Evolutionary conservation across 345 rosid species (phyloP).

Genomic region (Aquilaria yunnanensis): DNA sequence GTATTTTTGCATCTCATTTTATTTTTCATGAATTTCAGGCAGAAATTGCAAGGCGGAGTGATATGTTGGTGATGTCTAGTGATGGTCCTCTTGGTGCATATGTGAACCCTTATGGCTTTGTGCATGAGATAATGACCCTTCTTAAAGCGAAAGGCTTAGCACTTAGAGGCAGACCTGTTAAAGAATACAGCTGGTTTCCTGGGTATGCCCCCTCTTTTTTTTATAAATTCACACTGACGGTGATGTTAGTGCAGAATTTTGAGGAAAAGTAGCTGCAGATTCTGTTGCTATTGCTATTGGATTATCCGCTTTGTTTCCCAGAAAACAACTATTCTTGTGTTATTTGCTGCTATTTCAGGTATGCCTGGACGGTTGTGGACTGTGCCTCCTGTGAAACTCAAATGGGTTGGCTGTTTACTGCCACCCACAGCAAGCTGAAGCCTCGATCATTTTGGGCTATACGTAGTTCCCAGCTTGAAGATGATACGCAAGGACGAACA

Average conservation of each 20-base stretch:
- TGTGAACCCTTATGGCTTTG: conserved; percentile 68
- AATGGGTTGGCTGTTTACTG: conserved; percentile 90
- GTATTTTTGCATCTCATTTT: neutral
- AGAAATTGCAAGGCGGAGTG: conserved; percentile 78
- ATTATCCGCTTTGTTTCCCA: too few relatives aligned
- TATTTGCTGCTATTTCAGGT: conserved; percentile 36
- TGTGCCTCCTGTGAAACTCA: conserved; percentile 51
- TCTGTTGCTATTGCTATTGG: too few relatives aligned
- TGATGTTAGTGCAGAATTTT: neutral
- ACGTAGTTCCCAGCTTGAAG: conserved; percentile 69
- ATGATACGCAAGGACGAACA: conserved; percentile 18
- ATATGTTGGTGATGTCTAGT: conserved; percentile 94
- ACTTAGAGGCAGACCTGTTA: conserved; percentile 31
- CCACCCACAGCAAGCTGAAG: conserved; percentile 57
- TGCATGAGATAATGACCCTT: conserved; percentile 82
- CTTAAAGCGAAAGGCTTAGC: conserved; percentile 63
- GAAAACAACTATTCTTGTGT: neutral
- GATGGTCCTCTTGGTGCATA: conserved; percentile 99
- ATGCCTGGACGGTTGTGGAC: conserved; percentile 72
- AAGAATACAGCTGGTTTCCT: conserved; percentile 96
- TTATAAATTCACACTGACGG: neutral
- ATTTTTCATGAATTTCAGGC: conserved; percentile 33
- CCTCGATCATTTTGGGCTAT: conserved; percentile 90
- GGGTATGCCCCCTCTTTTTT: conserved; percentile 48
- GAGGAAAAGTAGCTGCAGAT: too few relatives aligned